Conservation (phyloP, 2,329 filamentous ascomycete species). For the Alternaria longipes region DNA sequence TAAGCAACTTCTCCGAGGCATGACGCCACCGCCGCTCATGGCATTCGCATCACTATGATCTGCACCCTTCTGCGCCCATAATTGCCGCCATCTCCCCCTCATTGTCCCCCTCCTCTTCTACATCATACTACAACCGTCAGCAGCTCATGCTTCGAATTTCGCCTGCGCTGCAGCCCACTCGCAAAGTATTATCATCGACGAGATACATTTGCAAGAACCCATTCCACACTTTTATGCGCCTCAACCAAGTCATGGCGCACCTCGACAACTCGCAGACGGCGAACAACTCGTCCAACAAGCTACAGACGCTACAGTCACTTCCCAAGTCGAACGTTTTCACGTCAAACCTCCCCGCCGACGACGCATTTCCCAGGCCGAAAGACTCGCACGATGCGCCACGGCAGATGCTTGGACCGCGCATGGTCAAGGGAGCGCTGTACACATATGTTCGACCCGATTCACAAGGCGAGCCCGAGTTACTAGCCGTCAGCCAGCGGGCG, state of each 20-base stretch:
- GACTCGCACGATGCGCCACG: conserved; percentile 83
- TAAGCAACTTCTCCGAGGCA: conserved; percentile 26
- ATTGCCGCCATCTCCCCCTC: conserved; percentile 23
- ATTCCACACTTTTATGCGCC: conserved; percentile 40
- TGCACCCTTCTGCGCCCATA: not conserved
- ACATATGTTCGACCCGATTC: conserved; percentile 88
- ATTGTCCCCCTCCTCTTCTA: not conserved
- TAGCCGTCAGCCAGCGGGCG: conserved; percentile 81
- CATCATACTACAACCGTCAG: not conserved
- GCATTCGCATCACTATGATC: conserved; percentile 28
- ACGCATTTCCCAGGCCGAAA: conserved; percentile 79
- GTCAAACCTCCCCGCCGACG: conserved; percentile 75
- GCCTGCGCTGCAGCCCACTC: conserved; percentile 14
- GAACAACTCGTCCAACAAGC: conserved; percentile 17
- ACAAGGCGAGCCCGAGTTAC: conserved; percentile 76
- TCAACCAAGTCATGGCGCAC: conserved; percentile 57
- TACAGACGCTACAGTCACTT: conserved; percentile 59
- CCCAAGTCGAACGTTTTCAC: conserved; percentile 74
- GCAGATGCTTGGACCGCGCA: conserved; percentile 77
- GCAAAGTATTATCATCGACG: conserved; percentile 7
- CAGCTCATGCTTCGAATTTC: conserved; percentile 31
- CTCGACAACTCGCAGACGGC: conserved; percentile 44
- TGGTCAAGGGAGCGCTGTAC: conserved; percentile 85
- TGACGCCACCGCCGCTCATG: conserved; percentile 33
- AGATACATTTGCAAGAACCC: conserved; percentile 14